Evolutionary conservation across 257 asterid genomes (phyloP).

Genomic region (Euphrasia confusa): DNA sequence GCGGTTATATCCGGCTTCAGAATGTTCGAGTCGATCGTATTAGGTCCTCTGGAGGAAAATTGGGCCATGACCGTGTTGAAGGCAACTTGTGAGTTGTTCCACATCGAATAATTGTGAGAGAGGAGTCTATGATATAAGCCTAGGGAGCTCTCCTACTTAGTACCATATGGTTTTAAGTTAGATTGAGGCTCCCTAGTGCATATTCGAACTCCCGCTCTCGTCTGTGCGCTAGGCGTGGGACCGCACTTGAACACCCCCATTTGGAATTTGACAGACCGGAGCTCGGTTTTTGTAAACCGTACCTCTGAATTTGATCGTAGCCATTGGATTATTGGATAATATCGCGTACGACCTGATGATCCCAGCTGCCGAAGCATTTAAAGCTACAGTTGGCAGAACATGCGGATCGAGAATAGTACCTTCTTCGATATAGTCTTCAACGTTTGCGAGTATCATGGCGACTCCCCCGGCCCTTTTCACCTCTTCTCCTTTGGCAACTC

Average conservation of each 20-base stretch:
- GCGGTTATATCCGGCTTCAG: constrained; percentile 76
- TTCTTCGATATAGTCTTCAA: constrained; percentile 49
- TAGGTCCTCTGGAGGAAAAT: constrained; percentile 82
- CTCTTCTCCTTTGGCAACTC: constrained; percentile 56
- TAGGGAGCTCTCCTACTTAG: too few species aligned
- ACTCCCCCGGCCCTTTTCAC: constrained; percentile 66
- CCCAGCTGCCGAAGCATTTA: constrained; percentile 44
- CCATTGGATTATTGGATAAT: constrained; percentile 32
- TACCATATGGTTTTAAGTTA: too few species aligned
- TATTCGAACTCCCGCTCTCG: too few species aligned
- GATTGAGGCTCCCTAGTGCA: too few species aligned
- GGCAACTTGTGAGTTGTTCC: too few species aligned
- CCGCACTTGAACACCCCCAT: too few species aligned
- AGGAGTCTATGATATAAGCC: too few species aligned
- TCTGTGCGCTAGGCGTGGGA: too few species aligned
- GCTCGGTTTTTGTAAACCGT: too few species aligned
- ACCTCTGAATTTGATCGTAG: too few species aligned
- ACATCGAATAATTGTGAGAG: too few species aligned
- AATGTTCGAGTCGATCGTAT: constrained; percentile 37
- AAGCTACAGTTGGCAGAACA: constrained; percentile 49
- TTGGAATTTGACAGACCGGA: too few species aligned
- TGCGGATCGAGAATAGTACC: constrained; percentile 64
- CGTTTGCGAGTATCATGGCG: constrained; percentile 60
- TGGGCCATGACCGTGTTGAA: constrained; percentile 66
- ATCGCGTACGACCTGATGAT: constrained; percentile 42